phyloP scores from a whole-genome alignment of 1,284 basidiomycete genomes.

The Boletus subluridellus region DNA sequence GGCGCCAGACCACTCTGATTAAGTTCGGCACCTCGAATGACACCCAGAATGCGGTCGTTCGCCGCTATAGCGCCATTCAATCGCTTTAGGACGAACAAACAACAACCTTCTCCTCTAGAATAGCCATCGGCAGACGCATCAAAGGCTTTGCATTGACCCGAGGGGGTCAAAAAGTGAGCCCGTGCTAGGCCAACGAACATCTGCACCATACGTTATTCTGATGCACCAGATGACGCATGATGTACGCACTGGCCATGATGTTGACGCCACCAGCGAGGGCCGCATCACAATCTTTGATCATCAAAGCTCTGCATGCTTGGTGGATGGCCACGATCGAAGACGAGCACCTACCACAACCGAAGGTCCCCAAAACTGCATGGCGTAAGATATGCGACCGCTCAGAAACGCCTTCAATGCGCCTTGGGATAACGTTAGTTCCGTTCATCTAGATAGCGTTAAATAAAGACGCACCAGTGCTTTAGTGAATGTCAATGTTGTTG shows the following conservation, averaged over 20 bases:
- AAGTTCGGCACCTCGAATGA: slow-evolving; percentile 65
- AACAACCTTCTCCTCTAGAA: slow-evolving; percentile 68
- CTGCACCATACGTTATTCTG: slow-evolving; percentile 35
- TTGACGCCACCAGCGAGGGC: slow-evolving; percentile 75
- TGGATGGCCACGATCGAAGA: slow-evolving; percentile 65
- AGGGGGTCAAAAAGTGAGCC: slow-evolving; percentile 63
- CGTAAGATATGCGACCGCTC: slow-evolving; percentile 67
- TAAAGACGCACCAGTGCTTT: slow-evolving; percentile 58
- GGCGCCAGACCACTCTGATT: slow-evolving; percentile 64
- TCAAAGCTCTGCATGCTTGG: slow-evolving; percentile 62
- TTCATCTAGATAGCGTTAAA: neutral
- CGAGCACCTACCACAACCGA: slow-evolving; percentile 67
- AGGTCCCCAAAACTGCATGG: slow-evolving; percentile 63
- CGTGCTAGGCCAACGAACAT: slow-evolving; percentile 67
- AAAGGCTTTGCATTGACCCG: slow-evolving; percentile 68
- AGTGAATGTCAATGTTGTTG: slow-evolving; percentile 63
- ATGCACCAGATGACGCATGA: neutral
- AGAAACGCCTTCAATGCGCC: slow-evolving; percentile 67
- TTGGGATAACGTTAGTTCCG: slow-evolving; percentile 27
- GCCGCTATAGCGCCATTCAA: slow-evolving; percentile 60
- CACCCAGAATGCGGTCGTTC: slow-evolving; percentile 61
- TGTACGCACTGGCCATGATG: slow-evolving; percentile 52
- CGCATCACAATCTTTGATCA: slow-evolving; percentile 59
- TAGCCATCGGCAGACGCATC: slow-evolving; percentile 71
- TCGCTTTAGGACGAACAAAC: slow-evolving; percentile 67